These are phyloP conservation scores for Hirschfeldia incana DNA, from an alignment of 345 rosid species.

Conservation along the genomic window DNA sequence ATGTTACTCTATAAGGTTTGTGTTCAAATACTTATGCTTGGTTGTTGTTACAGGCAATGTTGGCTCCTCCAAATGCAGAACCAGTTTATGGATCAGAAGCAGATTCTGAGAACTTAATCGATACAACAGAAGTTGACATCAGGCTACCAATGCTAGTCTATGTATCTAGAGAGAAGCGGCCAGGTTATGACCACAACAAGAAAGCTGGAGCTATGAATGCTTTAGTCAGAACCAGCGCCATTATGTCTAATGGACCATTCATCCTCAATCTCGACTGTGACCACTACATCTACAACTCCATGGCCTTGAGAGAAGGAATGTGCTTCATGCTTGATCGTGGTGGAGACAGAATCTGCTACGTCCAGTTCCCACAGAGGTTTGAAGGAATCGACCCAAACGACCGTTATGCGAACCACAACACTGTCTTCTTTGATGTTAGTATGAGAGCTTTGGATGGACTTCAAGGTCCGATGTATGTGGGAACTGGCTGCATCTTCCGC, in stretches of 20 bases:
- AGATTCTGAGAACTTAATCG: slow-evolving; percentile 44
- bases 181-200: slow-evolving; percentile 66
- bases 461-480: neutral
- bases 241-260: neutral
- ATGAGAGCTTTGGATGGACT: slow-evolving; percentile 7
- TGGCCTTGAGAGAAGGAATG: slow-evolving; percentile 3
- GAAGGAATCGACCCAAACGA: slow-evolving; percentile 63
- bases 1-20: neutral
- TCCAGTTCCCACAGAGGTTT: slow-evolving; percentile 64
- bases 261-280: slow-evolving; percentile 7
- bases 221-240: slow-evolving; percentile 51
- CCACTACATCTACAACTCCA: neutral
- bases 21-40: neutral
- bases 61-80: slow-evolving; percentile 75
- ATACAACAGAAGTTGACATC: slow-evolving; percentile 56
- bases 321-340: slow-evolving; percentile 6
- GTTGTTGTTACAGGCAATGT: slow-evolving; percentile 56
- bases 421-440: slow-evolving; percentile 3
- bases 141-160: slow-evolving; percentile 60
- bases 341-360: slow-evolving; percentile 42
- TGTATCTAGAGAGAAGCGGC: slow-evolving; percentile 35
- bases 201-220: slow-evolving; percentile 74
- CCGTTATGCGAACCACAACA: slow-evolving; percentile 1
- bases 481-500: neutral
- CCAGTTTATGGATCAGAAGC: slow-evolving; percentile 41